Evolutionary conservation across 139 green algal species (phyloP).

Genomic region (Tetraselmis striata): DNA sequence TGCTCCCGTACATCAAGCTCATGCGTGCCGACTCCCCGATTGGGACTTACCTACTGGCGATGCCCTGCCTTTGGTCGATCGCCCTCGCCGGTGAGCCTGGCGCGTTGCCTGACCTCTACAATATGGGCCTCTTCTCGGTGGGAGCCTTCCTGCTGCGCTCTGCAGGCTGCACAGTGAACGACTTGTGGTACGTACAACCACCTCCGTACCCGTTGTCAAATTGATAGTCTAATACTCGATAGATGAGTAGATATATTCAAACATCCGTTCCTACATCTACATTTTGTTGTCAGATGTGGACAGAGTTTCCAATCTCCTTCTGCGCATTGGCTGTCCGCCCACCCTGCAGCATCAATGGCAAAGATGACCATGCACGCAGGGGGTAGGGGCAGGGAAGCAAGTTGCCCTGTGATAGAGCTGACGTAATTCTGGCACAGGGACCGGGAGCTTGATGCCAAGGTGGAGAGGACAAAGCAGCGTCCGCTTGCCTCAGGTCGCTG

Average conservation of each 20-base stretch:
- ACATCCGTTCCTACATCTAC: no score
- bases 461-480: constrained; percentile 63
- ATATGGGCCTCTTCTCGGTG: constrained; percentile 74
- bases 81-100: constrained; percentile 68
- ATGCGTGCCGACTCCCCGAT: background rate
- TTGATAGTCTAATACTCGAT: no score
- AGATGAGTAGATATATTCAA: no score
- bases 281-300: no score
- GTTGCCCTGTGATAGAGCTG: no score
- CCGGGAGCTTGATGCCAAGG: constrained; percentile 65
- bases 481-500: constrained; percentile 68
- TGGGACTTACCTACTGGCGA: background rate
- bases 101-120: constrained; percentile 55
- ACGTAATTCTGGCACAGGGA: constrained; percentile 53
- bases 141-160: constrained; percentile 79
- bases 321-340: no score
- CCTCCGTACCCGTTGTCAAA: no score
- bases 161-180: constrained; percentile 95
- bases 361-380: no score
- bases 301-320: no score
- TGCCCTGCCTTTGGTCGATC: constrained; percentile 61
- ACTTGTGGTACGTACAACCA: constrained; percentile 78
- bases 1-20: background rate
- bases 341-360: no score
- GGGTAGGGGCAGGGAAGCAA: no score